Evolutionary conservation across 768 basidiomycete genomes (phyloP), one percentile per base, ranked within the genome.

Genomic region (Phaeotremella fagi): DNA sequence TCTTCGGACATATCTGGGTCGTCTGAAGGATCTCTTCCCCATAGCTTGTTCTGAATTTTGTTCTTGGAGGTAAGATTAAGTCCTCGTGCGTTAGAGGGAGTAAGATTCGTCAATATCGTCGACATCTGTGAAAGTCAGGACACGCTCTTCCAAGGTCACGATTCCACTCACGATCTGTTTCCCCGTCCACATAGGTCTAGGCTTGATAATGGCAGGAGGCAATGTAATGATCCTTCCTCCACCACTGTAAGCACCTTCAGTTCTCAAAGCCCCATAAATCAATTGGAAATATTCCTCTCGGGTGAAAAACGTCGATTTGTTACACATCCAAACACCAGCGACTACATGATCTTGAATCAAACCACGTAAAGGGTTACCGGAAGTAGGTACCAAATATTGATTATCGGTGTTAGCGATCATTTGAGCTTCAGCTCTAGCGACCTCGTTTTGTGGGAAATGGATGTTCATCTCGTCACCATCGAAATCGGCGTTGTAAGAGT

Each of bases 391-490:
- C n/a, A 99, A 82, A 72, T 99, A 99, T 74, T 99, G 95, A 60
- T 94, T 92, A 71, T 98, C 91, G 4, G 91, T 98, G 73, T 97
- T 97, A 59, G 95, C 90, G 61, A 99, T 90, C 71, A 87, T 80
- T 79, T 83, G 83, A 3, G 91, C 90, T 74, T 99, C 95, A 1
- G 94, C 88, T 52, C 92, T 85, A 41, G 95, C 91, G 36, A 92
- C 83, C 69, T 94, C 87, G 63, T 91, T 94, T 78, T 99, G 90
- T 64, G 95, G 92, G 64, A 99, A 99, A 78, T 99, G 95, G 45
- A 99, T 90, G 76, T 99, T 99, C 94, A 99, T 99, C 74, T 99
- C 94, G 76, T 94, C 90, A 60, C 90, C 90, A 63, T 94, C 90
- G 66, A 94, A 94, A 75, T 94, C 90, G 66, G 90, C 68, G 37